Base-by-base conservation (phyloP, 371 early-diverging fungal genomes). In the Circinella minor region DNA sequence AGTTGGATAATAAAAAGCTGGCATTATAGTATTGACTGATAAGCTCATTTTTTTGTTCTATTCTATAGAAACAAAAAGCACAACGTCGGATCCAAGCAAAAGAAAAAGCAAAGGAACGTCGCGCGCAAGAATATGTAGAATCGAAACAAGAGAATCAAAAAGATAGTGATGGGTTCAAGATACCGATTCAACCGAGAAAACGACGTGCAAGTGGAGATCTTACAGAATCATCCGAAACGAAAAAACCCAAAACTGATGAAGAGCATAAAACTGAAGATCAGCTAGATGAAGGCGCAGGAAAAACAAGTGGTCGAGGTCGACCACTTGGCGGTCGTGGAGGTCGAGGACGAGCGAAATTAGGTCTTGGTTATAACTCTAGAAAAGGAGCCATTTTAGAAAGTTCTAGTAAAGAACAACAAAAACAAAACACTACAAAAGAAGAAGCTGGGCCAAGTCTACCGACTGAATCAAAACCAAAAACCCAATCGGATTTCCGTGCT, bases 401-500 rank as follows among this genome's bases (percentile, higher is more conserved):
- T 8, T 9, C 46, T n/a, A 47, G 7, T 10, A 20, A 10, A 46
- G 63, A 47, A 37, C 39, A 63, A 34, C 18, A 63, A 36, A 55
- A 47, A 55, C 67, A 48, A 34, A 17, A 66, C 3, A 18, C 37
- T 36, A 61, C 61, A 66, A 17, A 49, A 38, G 27, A 67, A 39
- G 37, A 61, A 61, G 48, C 48, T 17, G 36, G 63, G 39, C 55
- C 65, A 36, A 51, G 1, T 38, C 39, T 15, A 15, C 36, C 46
- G 36, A n/a, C 66, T 20, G 17, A 15, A 43, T 38, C 38, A 66
- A 66, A 39, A 8, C 65, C 68, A 10, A 76, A 75, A 57, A 70
- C 68, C 38, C 81, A 83, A 63, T 75, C 79, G 60, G 83, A 83
- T 68, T 83, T 83, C 48, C 59, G 83, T 15, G 76, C 77, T 13